Percentiles rank a stretch among this genome's conserved stretches.
Conservation (phyloP, 2,329 filamentous ascomycete genomes). For the Biscogniauxia mediterranea region DNA sequence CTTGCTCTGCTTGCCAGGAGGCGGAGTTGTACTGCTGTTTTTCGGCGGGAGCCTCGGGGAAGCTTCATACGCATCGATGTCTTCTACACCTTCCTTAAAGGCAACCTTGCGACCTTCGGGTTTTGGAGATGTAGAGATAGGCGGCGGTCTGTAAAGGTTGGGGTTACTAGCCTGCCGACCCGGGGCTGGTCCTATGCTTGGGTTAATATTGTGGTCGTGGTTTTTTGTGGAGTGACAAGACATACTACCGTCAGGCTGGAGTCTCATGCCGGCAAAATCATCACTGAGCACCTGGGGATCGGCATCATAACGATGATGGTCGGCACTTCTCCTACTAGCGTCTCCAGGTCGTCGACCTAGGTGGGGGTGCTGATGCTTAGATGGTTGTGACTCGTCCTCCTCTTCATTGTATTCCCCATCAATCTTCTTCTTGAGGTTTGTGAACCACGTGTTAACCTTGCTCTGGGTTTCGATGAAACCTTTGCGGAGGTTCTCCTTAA, state of each 20-base stretch:
- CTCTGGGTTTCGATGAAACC: constrained; percentile 92
- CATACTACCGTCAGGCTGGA: constrained; percentile 62
- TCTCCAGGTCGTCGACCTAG: constrained; percentile 55
- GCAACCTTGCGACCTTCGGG: constrained; percentile 53
- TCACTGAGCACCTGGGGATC: constrained; percentile 88
- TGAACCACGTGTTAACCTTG: constrained; percentile 92
- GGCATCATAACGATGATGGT: constrained; percentile 90
- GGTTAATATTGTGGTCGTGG: constrained; percentile 49
- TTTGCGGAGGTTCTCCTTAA: constrained; percentile 89
- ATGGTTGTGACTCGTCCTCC: constrained; percentile 49
- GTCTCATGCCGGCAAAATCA: constrained; percentile 75
- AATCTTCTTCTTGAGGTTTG: constrained; percentile 85
- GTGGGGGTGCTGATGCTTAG: constrained; percentile 26
- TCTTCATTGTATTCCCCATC: constrained; percentile 83
- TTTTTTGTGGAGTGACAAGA: constrained; percentile 12
- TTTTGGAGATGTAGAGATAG: constrained; percentile 51
- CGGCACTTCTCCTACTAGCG: constrained; percentile 69
- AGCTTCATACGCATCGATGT: constrained; percentile 74
- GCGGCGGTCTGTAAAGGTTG: constrained; percentile 66
- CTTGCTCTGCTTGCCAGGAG: constrained; percentile 75
- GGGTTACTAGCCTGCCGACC: constrained; percentile 62
- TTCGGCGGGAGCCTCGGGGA: constrained; percentile 56
- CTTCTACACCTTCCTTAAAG: constrained; percentile 66
- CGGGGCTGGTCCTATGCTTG: constrained; percentile 33
- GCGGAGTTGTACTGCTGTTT: constrained; percentile 42